phyloP scores from a whole-genome alignment of 495 filamentous ascomycete species.

The Xylaria venustula region DNA sequence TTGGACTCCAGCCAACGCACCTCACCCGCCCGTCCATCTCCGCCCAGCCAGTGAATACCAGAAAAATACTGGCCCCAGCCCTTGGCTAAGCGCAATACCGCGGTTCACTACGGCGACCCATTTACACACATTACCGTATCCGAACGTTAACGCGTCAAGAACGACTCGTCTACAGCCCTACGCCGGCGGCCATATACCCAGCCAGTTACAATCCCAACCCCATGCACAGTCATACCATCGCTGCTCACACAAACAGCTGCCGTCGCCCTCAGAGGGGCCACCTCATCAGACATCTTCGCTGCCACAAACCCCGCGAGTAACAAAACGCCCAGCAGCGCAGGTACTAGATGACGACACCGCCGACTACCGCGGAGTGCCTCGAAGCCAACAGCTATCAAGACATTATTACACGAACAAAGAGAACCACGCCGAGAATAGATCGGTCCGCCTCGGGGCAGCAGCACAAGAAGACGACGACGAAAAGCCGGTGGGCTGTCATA shows the following conservation, averaged over 20 bases:
- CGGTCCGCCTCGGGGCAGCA: no score
- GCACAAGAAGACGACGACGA: not conserved
- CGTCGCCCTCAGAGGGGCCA: not conserved
- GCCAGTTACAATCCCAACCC: not conserved
- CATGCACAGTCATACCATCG: not conserved
- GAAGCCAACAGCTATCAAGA: not conserved
- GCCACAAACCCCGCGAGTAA: not conserved
- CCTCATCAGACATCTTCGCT: not conserved
- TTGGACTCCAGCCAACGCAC: constrained; percentile 26
- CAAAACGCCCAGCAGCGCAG: not conserved
- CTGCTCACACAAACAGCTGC: not conserved
- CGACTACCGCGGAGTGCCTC: not conserved
- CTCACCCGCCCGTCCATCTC: constrained; percentile 6
- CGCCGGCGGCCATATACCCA: not conserved
- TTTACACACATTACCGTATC: constrained; percentile 9
- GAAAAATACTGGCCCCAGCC: constrained; percentile 30
- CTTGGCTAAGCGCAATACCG: constrained; percentile 44
- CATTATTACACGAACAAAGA: not conserved
- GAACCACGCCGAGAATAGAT: not conserved
- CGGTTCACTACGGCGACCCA: constrained; percentile 31
- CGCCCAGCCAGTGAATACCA: constrained; percentile 15
- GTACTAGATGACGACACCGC: not conserved
- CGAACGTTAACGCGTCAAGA: not conserved
- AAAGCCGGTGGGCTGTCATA: not conserved
- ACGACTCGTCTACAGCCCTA: constrained; percentile 5